Evolutionary conservation across 192 early-diverging fungal genomes (phyloP).

Genomic region (Gryganskiella cystojenkinii): DNA sequence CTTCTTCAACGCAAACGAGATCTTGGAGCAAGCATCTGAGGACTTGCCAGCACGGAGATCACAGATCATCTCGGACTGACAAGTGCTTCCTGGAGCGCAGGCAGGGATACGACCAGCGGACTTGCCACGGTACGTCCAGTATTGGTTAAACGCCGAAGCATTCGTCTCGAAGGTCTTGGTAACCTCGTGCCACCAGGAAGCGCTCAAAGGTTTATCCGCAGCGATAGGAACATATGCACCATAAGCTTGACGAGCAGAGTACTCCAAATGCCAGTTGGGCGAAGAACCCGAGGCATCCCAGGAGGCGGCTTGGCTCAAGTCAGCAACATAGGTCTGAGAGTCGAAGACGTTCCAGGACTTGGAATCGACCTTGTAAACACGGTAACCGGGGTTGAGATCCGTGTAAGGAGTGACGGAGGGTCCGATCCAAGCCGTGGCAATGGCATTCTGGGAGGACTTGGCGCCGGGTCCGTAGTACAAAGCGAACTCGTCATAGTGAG

Average conservation of each 20-base stretch:
- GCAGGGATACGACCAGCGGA: slow-evolving; percentile 35
- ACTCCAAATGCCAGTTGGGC: slow-evolving; percentile 66
- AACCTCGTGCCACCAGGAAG: slow-evolving; percentile 66
- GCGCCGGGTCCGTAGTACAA: slow-evolving; percentile 57
- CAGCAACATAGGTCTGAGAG: slow-evolving; percentile 62
- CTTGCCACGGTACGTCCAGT: slow-evolving; percentile 54
- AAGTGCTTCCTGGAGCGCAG: slow-evolving; percentile 17
- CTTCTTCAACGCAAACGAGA: slow-evolving; percentile 27
- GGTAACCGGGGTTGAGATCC: slow-evolving; percentile 65
- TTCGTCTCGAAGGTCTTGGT: slow-evolving; percentile 55
- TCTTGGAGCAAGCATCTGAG: slow-evolving; percentile 32
- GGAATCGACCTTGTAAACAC: slow-evolving; percentile 66
- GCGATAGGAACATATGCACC: slow-evolving; percentile 34
- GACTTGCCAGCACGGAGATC: slow-evolving; percentile 47
- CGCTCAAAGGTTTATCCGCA: slow-evolving; percentile 38
- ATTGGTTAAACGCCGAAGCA: slow-evolving; percentile 53
- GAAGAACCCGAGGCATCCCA: slow-evolving; percentile 45
- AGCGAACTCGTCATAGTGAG: slow-evolving; percentile 63
- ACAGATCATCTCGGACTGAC: slow-evolving; percentile 33
- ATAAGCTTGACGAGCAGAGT: slow-evolving; percentile 59
- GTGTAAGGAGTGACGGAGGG: slow-evolving; percentile 64
- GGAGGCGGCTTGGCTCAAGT: slow-evolving; percentile 52
- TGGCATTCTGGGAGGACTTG: slow-evolving; percentile 51
- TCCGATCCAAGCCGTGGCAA: slow-evolving; percentile 59
- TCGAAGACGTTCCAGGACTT: slow-evolving; percentile 65